phyloP scores from a whole-genome alignment of 78 protist genomes.

The Monosiga brevicollis region DNA sequence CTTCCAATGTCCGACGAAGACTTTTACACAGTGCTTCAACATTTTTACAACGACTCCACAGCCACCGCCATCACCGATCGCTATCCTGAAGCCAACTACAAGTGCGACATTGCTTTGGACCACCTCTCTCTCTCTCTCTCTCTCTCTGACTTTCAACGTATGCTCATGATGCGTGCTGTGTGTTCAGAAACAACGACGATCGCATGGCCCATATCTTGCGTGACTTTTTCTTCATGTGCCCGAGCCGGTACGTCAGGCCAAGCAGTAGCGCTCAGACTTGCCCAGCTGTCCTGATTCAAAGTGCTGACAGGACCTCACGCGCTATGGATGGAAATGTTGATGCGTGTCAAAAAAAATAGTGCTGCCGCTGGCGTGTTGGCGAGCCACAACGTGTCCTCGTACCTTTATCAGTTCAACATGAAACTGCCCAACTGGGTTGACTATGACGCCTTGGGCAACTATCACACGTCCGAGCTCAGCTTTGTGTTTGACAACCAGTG shows the following conservation, averaged over 20 bases:
- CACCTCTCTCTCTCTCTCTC: too few species aligned
- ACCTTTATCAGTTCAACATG: background rate
- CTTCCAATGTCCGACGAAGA: background rate
- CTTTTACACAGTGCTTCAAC: background rate
- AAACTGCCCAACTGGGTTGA: background rate
- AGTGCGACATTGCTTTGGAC: too few species aligned
- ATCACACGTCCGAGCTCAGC: background rate
- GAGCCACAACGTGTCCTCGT: background rate
- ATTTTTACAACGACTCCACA: background rate
- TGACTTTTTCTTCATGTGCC: background rate
- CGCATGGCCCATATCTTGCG: background rate
- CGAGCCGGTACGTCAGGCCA: background rate
- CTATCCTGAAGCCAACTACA: background rate
- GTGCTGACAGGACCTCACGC: too few species aligned
- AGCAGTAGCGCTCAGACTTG: too few species aligned
- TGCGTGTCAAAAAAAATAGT: too few species aligned
- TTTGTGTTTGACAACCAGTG: background rate
- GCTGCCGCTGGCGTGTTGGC: background rate
- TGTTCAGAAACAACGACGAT: background rate
- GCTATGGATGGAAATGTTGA: too few species aligned
- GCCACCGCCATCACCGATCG: background rate
- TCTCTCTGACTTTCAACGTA: too few species aligned
- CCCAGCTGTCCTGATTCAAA: too few species aligned
- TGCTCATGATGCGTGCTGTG: background rate
- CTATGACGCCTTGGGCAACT: background rate